Percentiles rank a stretch among this genome's conserved stretches.
These are phyloP conservation scores for Melaleuca quinquenervia DNA, from an alignment of 345 rosid genomes.

Conservation along the genomic window DNA sequence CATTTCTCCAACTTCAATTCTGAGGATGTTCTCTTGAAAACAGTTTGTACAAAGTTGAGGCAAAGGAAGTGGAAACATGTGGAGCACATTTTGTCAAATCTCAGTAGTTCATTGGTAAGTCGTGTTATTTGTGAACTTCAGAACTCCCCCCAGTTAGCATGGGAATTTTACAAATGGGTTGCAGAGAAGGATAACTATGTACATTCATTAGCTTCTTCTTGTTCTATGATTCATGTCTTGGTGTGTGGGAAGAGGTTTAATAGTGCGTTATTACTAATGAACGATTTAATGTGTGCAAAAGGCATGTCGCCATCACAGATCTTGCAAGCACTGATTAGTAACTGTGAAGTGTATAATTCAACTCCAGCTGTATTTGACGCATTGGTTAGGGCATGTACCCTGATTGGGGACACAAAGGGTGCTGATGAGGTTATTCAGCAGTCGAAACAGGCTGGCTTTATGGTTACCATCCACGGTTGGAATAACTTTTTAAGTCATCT, in stretches of 20 bases:
- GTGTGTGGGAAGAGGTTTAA: conserved; percentile 34
- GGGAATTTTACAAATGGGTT: conserved; percentile 50
- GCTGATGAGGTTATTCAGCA: conserved; percentile 42
- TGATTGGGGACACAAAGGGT: conserved; percentile 26
- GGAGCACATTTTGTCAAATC: conserved; percentile 26
- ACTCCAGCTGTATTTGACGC: conserved; percentile 47
- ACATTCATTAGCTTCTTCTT: conserved; percentile 26
- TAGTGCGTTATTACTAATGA: conserved; percentile 33
- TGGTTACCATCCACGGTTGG: conserved; percentile 53
- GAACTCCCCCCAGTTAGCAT: conserved; percentile 42
- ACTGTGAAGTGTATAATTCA: conserved; percentile 23
- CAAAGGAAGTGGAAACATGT: conserved; percentile 56
- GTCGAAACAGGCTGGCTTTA: conserved; percentile 19
- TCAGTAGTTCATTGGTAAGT: conserved; percentile 28
- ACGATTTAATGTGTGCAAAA: conserved; percentile 23
- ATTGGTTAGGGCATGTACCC: conserved; percentile 55
- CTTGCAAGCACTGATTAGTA: conserved; percentile 33
- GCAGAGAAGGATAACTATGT: conserved; percentile 10
- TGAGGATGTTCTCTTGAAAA: conserved; percentile 39
- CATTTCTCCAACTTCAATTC: conserved; percentile 20
- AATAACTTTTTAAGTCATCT: conserved; percentile 57
- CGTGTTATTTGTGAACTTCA: conserved; percentile 40
- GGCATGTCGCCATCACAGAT: conserved; percentile 31
- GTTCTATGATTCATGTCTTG: conserved; percentile 40
- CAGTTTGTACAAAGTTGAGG: conserved; percentile 44